Evolutionary conservation across 2,329 filamentous ascomycete species (phyloP).

Genomic region (Ophiocordyceps polyrhachis-furcata): DNA sequence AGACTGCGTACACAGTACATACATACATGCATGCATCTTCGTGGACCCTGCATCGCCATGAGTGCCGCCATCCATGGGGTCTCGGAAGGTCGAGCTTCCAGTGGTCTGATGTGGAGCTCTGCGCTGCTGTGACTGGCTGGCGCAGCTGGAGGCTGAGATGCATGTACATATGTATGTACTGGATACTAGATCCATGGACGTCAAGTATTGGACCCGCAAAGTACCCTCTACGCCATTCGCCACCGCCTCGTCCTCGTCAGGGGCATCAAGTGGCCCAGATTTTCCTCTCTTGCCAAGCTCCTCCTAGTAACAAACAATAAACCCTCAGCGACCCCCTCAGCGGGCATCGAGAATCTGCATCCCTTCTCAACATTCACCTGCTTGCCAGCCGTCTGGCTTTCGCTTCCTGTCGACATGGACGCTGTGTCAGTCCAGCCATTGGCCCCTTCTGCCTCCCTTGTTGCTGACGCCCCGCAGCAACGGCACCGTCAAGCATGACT

Average conservation of each 20-base stretch:
- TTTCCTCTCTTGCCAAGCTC: not conserved
- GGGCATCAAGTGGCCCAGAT: not conserved
- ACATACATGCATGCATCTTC: too few species aligned
- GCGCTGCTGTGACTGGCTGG: not conserved
- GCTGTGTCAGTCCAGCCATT: not conserved
- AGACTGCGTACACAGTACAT: too few species aligned
- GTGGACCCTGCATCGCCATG: not conserved
- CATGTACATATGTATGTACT: too few species aligned
- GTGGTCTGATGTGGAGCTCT: not conserved
- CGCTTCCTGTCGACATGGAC: not conserved
- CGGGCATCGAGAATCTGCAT: not conserved
- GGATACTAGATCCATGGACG: not conserved
- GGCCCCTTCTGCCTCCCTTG: too few species aligned
- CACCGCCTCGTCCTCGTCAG: not conserved
- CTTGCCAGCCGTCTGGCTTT: not conserved
- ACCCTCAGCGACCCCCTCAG: not conserved
- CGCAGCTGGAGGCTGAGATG: not conserved
- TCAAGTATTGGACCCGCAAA: too few species aligned
- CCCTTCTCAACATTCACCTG: not conserved
- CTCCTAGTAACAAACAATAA: not conserved
- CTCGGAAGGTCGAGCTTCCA: not conserved
- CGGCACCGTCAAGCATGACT: slow-evolving; percentile 30
- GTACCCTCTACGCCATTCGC: not conserved
- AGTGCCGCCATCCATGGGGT: not conserved
- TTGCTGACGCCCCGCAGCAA: slow-evolving; percentile 19